phyloP scores from a whole-genome alignment of 257 asterid species.

The Lithospermum erythrorhizon region DNA sequence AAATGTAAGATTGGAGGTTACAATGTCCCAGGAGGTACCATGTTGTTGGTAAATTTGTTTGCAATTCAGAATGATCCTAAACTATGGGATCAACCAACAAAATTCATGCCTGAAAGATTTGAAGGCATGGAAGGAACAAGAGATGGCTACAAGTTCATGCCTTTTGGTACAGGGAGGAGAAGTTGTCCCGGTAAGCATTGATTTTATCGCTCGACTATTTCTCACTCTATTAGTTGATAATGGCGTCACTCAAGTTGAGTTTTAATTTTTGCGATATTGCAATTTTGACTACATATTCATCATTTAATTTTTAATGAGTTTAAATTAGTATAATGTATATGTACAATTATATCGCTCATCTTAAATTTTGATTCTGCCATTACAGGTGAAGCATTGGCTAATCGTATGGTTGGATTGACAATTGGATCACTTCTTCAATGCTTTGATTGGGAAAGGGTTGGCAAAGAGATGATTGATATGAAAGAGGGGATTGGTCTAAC shows the following conservation, averaged over 20 bases:
- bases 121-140: slow-evolving; percentile 37
- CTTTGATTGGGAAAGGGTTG: slow-evolving; percentile 41
- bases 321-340: neutral
- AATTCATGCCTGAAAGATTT: slow-evolving; percentile 73
- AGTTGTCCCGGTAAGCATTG: slow-evolving; percentile 35
- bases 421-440: slow-evolving; percentile 50
- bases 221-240: too few species aligned
- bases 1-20: slow-evolving; percentile 51
- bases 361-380: too few species aligned
- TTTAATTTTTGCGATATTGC: too few species aligned
- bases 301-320: too few species aligned
- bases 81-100: slow-evolving; percentile 57
- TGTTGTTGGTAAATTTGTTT: slow-evolving; percentile 54
- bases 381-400: slow-evolving; percentile 35
- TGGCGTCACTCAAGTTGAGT: too few species aligned
- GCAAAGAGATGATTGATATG: slow-evolving; percentile 22
- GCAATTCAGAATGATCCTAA: slow-evolving; percentile 59
- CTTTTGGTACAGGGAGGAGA: slow-evolving; percentile 56
- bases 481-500: slow-evolving; percentile 19
- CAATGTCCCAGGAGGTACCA: slow-evolving; percentile 49
- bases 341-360: too few species aligned
- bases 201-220: too few species aligned
- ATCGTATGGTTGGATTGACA: slow-evolving; percentile 36
- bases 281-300: too few species aligned
- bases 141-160: slow-evolving; percentile 36